phyloP scores from a whole-genome alignment of 2,329 filamentous ascomycete genomes.

The Colletotrichum sp. region DNA sequence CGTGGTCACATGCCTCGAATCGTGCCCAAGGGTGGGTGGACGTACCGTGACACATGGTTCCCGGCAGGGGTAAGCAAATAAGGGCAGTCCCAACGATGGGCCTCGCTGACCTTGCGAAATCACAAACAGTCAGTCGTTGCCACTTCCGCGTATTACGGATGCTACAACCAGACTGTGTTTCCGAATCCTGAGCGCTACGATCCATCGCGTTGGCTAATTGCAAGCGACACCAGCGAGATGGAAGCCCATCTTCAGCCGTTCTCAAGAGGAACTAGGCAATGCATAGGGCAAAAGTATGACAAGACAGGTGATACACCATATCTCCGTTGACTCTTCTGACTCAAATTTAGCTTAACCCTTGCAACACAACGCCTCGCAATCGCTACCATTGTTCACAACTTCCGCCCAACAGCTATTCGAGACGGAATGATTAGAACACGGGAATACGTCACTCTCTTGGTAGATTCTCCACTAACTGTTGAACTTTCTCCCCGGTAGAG shows the following conservation, averaged over 20 bases:
- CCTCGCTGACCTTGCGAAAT: neutral
- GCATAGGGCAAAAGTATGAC: constrained; percentile 10
- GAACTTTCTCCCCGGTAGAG: neutral
- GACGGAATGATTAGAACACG: neutral
- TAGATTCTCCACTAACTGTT: neutral
- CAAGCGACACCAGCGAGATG: neutral
- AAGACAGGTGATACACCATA: neutral
- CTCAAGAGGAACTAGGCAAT: neutral
- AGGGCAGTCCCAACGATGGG: neutral
- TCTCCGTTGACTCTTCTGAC: neutral
- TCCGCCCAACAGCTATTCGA: neutral
- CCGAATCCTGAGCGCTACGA: neutral
- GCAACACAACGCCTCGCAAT: neutral
- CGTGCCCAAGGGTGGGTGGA: neutral
- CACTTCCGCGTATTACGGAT: neutral
- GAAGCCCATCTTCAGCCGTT: constrained; percentile 4
- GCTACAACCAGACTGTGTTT: neutral
- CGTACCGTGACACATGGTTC: neutral
- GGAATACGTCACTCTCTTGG: neutral
- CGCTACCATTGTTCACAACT: neutral
- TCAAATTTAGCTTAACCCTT: too few relatives aligned
- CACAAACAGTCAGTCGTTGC: neutral
- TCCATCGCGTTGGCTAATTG: neutral
- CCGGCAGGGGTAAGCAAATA: neutral
- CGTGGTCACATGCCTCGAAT: constrained; percentile 10